Percentiles rank a stretch among this genome's conserved stretches.
These are phyloP conservation scores for Erythrophleum fordii DNA, from an alignment of 306 rosid species.

Conservation along the genomic window DNA sequence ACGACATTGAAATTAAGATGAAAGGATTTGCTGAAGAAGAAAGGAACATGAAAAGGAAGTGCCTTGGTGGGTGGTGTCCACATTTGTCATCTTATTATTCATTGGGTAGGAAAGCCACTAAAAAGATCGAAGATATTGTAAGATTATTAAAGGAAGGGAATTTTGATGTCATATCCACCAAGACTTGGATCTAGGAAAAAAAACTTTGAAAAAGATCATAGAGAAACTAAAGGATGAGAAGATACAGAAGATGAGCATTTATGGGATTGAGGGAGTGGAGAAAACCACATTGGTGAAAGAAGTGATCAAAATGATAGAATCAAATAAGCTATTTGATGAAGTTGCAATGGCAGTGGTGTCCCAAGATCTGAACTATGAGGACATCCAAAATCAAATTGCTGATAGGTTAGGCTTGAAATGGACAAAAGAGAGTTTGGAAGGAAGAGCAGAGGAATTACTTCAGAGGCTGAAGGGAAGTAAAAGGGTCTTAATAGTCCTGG, in stretches of 20 bases:
- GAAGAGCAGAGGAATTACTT: neutral
- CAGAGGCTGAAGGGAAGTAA: neutral
- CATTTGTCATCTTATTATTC: neutral
- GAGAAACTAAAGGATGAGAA: too few species aligned
- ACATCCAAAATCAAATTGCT: too few species aligned
- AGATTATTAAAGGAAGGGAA: neutral
- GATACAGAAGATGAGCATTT: too few species aligned
- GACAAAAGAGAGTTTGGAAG: too few species aligned
- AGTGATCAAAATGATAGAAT: neutral
- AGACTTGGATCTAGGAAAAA: too few species aligned
- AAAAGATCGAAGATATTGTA: neutral
- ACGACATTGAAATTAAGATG: neutral
- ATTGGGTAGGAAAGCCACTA: neutral
- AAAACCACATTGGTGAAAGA: neutral
- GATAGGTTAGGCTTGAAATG: too few species aligned
- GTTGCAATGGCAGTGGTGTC: too few species aligned
- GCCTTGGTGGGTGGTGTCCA: constrained; percentile 7
- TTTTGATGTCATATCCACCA: too few species aligned
- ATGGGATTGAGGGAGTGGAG: too few species aligned
- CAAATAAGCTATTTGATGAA: too few species aligned
- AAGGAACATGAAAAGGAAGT: neutral
- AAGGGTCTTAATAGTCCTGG: constrained; percentile 26
- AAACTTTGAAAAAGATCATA: too few species aligned
- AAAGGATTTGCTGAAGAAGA: neutral
- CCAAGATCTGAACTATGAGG: too few species aligned